These are phyloP conservation scores for Epichloe hybrida DNA, from an alignment of 2,329 filamentous ascomycete genomes.

Conservation along the genomic window DNA sequence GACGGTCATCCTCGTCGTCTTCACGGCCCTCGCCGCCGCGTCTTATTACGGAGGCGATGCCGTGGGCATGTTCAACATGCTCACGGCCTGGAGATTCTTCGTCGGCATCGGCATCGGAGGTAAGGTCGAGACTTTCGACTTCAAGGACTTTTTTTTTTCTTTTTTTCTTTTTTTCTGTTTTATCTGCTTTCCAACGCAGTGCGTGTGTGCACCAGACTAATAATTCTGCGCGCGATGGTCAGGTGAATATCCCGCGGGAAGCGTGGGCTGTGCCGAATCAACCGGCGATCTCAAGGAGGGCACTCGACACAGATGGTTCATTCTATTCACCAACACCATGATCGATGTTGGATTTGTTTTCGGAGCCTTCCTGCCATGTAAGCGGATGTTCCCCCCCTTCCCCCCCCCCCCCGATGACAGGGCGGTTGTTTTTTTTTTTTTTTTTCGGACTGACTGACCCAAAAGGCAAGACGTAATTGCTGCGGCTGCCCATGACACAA, in stretches of 20 bases:
- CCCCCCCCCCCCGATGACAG: no score
- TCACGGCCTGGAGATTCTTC: slow-evolving; percentile 78
- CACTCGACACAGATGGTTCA: slow-evolving; percentile 77
- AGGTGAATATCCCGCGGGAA: slow-evolving; percentile 70
- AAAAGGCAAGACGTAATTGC: slow-evolving; percentile 31
- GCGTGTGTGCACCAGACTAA: no score
- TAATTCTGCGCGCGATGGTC: no score
- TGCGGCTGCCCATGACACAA: slow-evolving; percentile 41
- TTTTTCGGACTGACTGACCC: not conserved
- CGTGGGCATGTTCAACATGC: slow-evolving; percentile 57
- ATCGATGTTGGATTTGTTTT: slow-evolving; percentile 77
- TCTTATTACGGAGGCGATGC: slow-evolving; percentile 62
- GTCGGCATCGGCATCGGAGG: slow-evolving; percentile 66
- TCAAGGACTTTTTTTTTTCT: no score
- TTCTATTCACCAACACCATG: slow-evolving; percentile 78
- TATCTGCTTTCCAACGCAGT: no score
- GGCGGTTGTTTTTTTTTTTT: no score
- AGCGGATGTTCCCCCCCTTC: slow-evolving; percentile 1
- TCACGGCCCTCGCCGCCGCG: slow-evolving; percentile 65
- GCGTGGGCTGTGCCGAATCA: slow-evolving; percentile 63
- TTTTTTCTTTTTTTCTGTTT: no score
- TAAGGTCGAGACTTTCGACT: slow-evolving; percentile 7
- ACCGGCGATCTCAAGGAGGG: slow-evolving; percentile 71
- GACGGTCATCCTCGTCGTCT: slow-evolving; percentile 72
- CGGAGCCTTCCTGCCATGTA: slow-evolving; percentile 58